These are phyloP conservation scores for Anthoceros angustus DNA, from an alignment of 225 moss, liverwort and hornwort genomes.

Conservation along the genomic window DNA sequence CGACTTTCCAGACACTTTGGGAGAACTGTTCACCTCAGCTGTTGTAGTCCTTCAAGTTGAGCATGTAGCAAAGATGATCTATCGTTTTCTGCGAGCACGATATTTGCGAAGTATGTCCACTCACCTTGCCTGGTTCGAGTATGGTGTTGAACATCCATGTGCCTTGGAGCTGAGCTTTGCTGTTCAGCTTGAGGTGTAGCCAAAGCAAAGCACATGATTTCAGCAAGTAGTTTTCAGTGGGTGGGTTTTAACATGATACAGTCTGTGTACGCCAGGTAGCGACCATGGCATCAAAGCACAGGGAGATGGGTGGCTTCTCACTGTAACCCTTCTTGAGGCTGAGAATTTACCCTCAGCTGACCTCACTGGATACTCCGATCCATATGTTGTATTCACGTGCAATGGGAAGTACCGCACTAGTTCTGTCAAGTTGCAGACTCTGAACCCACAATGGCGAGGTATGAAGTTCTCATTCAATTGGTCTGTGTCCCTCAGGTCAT, in stretches of 20 bases:
- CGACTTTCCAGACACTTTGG: conserved; percentile 56
- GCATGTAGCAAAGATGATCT: conserved; percentile 53
- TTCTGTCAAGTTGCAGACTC: conserved; percentile 55
- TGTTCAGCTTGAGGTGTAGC: not conserved
- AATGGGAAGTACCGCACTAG: conserved; percentile 67
- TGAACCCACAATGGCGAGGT: conserved; percentile 71
- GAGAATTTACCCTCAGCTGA: conserved; percentile 40
- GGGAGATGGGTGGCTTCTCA: conserved; percentile 69
- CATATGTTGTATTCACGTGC: conserved; percentile 82
- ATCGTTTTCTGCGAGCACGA: conserved; percentile 48
- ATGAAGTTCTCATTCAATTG: not conserved
- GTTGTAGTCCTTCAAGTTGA: conserved; percentile 57
- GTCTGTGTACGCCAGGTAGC: conserved; percentile 22
- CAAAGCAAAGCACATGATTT: not conserved
- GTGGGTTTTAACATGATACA: too few species aligned
- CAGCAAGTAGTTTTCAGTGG: too few species aligned
- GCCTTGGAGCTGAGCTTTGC: not conserved
- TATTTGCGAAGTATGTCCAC: conserved; percentile 25
- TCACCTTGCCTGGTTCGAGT: not conserved
- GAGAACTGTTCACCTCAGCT: conserved; percentile 38
- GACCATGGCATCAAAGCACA: conserved; percentile 85
- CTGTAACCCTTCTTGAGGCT: conserved; percentile 57
- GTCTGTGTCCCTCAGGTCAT: not conserved
- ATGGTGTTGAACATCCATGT: too few species aligned
- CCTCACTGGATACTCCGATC: conserved; percentile 41